A percentile compares a stretch with the other conserved stretches of the same genome.
Conservation (phyloP, 73 alveolate genomes). For the Symbiodinium pilosum region DNA sequence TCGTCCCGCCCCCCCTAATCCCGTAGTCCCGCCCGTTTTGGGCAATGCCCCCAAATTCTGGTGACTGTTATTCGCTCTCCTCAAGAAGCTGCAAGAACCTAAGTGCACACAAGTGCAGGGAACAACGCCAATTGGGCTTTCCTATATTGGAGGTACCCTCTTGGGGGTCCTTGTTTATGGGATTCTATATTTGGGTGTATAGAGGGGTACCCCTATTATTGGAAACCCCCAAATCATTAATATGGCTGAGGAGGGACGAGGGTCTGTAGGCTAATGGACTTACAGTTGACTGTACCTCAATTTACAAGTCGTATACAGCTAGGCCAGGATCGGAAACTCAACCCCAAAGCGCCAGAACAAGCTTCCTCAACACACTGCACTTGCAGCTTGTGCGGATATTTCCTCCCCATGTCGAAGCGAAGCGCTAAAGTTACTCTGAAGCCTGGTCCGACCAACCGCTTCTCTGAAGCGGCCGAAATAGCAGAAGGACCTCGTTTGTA, state of each 20-base stretch:
- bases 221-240: too few species aligned
- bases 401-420: neutral
- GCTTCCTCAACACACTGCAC: neutral
- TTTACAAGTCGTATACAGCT: neutral
- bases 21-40: constrained; percentile 11
- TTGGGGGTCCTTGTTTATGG: too few species aligned
- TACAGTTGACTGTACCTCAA: neutral
- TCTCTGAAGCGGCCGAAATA: neutral
- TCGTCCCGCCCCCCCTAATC: neutral
- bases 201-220: too few species aligned
- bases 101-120: neutral
- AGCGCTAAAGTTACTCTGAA: neutral
- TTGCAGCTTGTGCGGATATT: neutral
- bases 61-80: neutral
- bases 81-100: neutral
- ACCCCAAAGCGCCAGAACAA: neutral
- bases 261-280: neutral
- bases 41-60: neutral
- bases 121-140: too few species aligned
- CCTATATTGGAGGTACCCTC: too few species aligned
- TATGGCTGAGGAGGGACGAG: neutral
- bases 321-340: constrained; percentile 1
- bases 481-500: neutral
- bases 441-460: neutral
- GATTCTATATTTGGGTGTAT: too few species aligned